Conservation (phyloP, 148 eudicot genomes). For the Cornus kousa region DNA sequence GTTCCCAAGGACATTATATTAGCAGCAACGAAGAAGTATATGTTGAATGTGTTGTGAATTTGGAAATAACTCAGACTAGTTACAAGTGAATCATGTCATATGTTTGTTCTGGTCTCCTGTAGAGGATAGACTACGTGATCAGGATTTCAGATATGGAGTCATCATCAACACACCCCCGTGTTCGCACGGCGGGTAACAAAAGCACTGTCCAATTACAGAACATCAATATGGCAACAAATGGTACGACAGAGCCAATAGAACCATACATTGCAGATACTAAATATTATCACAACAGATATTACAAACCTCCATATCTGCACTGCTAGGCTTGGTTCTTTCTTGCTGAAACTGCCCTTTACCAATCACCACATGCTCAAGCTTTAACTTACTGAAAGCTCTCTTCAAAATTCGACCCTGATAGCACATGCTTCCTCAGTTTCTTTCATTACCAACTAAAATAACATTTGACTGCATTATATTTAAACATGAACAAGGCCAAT, state of each 20-base stretch:
- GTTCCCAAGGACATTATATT: neutral
- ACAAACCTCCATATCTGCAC: constrained; percentile 56
- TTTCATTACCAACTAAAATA: neutral
- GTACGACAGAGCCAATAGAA: neutral
- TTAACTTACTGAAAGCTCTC: constrained; percentile 93
- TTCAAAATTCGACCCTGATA: constrained; percentile 86
- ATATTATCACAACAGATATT: neutral
- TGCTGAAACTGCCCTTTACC: constrained; percentile 91
- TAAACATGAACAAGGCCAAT: neutral
- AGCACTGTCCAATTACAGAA: neutral
- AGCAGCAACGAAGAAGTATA: neutral
- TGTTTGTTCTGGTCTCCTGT: neutral
- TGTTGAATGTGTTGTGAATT: neutral
- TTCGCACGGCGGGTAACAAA: neutral
- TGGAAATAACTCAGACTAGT: neutral
- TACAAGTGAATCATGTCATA: neutral
- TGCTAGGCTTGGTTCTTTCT: constrained; percentile 53
- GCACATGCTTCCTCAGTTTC: constrained; percentile 16
- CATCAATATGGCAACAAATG: neutral
- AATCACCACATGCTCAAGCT: constrained; percentile 98
- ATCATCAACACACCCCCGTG: neutral
- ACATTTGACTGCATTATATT: neutral
- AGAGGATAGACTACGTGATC: neutral
- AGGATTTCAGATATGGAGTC: neutral
- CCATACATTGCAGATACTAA: neutral